Percentiles rank a stretch among this genome's conserved stretches.
Conservation (phyloP, 805 yeast genomes). For the Metschnikowia continentalis region DNA sequence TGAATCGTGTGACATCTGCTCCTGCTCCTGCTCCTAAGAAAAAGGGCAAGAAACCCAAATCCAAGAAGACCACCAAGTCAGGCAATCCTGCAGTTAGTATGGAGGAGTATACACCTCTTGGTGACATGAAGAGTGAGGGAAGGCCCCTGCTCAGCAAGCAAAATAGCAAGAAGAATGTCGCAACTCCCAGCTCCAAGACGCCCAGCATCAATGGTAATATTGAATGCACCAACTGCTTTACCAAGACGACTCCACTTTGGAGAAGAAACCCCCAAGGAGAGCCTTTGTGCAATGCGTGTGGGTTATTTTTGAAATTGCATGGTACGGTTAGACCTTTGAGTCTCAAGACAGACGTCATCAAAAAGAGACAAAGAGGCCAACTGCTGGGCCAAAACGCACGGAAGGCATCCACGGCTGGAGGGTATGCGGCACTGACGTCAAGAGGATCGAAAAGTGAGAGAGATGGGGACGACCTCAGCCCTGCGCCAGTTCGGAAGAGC, state of each 20-base stretch:
- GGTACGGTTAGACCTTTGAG: conserved; percentile 94
- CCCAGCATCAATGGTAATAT: conserved; percentile 11
- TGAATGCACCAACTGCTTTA: conserved; percentile 82
- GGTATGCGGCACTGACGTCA: neutral
- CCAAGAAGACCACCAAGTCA: neutral
- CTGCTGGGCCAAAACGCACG: conserved; percentile 6
- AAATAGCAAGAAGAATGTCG: neutral
- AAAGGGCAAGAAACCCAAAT: conserved; percentile 9
- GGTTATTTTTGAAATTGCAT: conserved; percentile 57
- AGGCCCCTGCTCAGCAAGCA: conserved; percentile 6
- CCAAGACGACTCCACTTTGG: conserved; percentile 94
- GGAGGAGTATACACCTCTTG: neutral
- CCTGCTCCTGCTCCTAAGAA: conserved; percentile 10
- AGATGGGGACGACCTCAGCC: conserved; percentile 50
- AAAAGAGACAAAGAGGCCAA: conserved; percentile 72
- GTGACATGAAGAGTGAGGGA: neutral
- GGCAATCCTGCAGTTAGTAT: neutral
- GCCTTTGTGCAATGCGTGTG: conserved; percentile 81
- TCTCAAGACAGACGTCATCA: conserved; percentile 86
- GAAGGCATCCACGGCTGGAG: conserved; percentile 7
- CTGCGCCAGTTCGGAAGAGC: conserved; percentile 34
- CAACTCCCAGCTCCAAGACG: neutral
- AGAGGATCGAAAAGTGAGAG: conserved; percentile 8
- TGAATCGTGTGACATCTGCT: conserved; percentile 2
- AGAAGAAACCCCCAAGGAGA: conserved; percentile 88